phyloP scores from a whole-genome alignment of 2,329 filamentous ascomycete species.

The Leptographium wingfieldii region DNA sequence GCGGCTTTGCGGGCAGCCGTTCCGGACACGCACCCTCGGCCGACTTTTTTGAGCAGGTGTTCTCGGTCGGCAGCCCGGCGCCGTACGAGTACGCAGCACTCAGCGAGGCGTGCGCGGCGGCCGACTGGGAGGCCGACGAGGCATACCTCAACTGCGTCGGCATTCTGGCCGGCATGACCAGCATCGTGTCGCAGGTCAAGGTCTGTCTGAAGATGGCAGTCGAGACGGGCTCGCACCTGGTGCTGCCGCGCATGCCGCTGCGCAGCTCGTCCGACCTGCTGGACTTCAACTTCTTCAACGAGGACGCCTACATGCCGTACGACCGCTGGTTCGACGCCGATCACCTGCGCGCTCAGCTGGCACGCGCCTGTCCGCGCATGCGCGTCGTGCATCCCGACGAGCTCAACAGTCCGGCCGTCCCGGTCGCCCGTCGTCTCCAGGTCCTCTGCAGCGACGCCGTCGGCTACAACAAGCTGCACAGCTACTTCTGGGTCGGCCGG shows the following conservation, averaged over 20 bases:
- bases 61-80: conserved; percentile 12
- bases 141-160: conserved; percentile 20
- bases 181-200: conserved; percentile 22
- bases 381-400: conserved; percentile 18
- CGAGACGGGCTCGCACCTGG: conserved; percentile 18
- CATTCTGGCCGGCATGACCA: conserved; percentile 20
- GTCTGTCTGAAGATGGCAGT: conserved; percentile 23
- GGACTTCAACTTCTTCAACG: conserved; percentile 21
- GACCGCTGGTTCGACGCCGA: conserved; percentile 22
- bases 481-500: conserved; percentile 21
- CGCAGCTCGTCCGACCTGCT: conserved; percentile 18
- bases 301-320: conserved; percentile 19
- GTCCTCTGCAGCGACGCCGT: conserved; percentile 14
- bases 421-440: conserved; percentile 14
- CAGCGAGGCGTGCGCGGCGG: conserved; percentile 14
- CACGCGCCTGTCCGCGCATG: conserved; percentile 19
- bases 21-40: not conserved
- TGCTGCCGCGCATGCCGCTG: conserved; percentile 21
- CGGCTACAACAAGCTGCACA: conserved; percentile 15
- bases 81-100: conserved; percentile 16
- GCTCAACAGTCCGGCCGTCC: conserved; percentile 9
- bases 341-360: conserved; percentile 16
- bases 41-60: conserved; percentile 21
- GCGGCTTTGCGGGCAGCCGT: not conserved
- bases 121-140: conserved; percentile 15